Evolutionary conservation across 2,329 filamentous ascomycete genomes (phyloP).

Genomic region (Ceratocystis variospora): DNA sequence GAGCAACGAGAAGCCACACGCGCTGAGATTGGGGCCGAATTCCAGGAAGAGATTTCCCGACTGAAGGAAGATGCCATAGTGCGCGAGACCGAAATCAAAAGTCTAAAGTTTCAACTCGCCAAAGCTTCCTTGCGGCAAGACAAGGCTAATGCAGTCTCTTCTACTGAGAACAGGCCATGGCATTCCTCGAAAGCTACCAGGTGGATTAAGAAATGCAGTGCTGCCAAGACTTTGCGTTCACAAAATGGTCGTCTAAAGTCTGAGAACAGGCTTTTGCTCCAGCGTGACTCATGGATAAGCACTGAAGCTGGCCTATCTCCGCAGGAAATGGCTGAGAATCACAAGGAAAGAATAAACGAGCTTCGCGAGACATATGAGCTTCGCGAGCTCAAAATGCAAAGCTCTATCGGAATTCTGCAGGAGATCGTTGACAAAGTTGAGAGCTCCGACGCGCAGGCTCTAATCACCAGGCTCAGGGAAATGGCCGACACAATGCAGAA

Average conservation of each 20-base stretch:
- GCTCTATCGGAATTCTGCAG: neutral
- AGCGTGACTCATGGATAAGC: neutral
- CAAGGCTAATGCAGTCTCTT: neutral
- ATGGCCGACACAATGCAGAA: neutral
- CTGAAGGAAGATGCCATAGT: neutral
- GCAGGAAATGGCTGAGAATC: neutral
- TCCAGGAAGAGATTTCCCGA: neutral
- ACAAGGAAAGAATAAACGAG: neutral
- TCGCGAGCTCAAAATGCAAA: slow-evolving; percentile 1
- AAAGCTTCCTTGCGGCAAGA: neutral
- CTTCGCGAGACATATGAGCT: neutral
- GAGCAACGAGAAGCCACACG: neutral
- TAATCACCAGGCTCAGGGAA: neutral
- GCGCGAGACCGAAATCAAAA: neutral
- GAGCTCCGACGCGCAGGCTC: neutral
- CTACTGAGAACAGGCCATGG: neutral
- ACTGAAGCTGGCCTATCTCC: neutral
- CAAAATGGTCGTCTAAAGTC: neutral
- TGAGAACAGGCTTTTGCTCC: neutral
- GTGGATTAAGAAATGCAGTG: neutral
- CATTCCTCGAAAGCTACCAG: neutral
- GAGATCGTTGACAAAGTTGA: neutral
- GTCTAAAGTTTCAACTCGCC: neutral
- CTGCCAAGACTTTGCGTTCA: neutral
- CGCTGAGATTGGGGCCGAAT: neutral